Conservation (phyloP, 176 grass and related monocot genomes). For the Oryza punctata region DNA sequence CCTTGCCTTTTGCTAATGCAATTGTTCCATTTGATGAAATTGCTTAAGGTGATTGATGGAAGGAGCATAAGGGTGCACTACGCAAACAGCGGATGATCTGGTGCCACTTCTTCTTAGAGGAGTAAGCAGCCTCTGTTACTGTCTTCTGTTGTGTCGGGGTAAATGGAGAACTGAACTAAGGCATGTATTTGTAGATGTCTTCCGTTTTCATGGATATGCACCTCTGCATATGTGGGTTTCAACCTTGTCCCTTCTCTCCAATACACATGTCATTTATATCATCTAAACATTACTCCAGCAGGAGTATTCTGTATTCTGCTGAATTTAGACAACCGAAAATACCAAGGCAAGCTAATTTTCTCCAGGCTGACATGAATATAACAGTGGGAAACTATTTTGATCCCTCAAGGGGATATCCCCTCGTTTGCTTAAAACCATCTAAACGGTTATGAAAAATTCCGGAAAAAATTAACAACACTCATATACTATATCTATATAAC, state of each 20-base stretch:
- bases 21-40: background rate
- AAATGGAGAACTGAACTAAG: background rate
- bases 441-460: too few species aligned
- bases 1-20: background rate
- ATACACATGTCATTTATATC: background rate
- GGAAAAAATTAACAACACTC: too few species aligned
- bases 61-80: conserved; percentile 51
- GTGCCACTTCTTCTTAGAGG: background rate
- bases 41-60: conserved; percentile 58
- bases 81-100: conserved; percentile 35
- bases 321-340: background rate
- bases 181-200: background rate
- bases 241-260: background rate
- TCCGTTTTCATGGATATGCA: background rate
- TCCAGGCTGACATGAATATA: background rate
- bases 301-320: background rate
- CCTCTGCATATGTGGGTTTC: background rate
- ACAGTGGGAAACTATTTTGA: too few species aligned
- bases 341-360: background rate
- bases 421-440: too few species aligned
- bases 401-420: too few species aligned
- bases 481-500: too few species aligned
- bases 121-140: conserved; percentile 14
- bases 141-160: background rate
- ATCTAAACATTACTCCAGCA: background rate